Evolutionary conservation across 208 protist genomes (phyloP).

Genomic region (Jaenimonas drosophilae): DNA sequence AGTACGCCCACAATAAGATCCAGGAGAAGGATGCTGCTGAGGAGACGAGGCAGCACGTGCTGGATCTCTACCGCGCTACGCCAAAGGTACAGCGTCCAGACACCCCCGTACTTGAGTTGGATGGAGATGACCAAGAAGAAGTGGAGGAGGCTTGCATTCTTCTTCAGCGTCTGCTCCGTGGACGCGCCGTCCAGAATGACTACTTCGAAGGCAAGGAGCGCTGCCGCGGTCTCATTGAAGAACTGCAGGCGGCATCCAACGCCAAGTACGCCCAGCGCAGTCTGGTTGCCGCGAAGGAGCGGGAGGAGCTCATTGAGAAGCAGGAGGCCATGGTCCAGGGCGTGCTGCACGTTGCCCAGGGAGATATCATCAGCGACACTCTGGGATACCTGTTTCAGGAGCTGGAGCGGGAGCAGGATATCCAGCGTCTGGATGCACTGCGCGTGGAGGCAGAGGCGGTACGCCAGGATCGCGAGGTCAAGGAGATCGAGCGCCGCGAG

Average conservation of each 20-base stretch:
- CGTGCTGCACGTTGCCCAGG: conserved; percentile 54
- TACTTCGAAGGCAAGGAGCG: conserved; percentile 92
- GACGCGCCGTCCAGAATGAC: conserved; percentile 89
- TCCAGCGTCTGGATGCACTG: conserved; percentile 29
- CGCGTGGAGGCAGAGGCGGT: conserved; percentile 57
- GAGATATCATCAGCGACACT: conserved; percentile 71
- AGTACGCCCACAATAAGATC: conserved; percentile 72
- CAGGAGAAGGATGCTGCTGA: conserved; percentile 10
- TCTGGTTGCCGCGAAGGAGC: conserved; percentile 16
- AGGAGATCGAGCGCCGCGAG: conserved; percentile 57
- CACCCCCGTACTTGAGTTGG: conserved; percentile 83
- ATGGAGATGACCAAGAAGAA: conserved; percentile 76
- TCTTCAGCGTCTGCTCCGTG: conserved; percentile 85
- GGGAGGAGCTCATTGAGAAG: conserved; percentile 22
- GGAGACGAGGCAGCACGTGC: conserved; percentile 24
- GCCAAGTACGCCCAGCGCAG: conserved; percentile 65
- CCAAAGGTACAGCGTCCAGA: conserved; percentile 80
- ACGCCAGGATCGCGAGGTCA: conserved; percentile 62
- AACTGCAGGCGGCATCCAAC: conserved; percentile 85
- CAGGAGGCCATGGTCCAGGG: conserved; percentile 38
- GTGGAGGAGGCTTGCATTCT: conserved; percentile 78
- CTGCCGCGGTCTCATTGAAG: conserved; percentile 86
- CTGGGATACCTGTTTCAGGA: conserved; percentile 84
- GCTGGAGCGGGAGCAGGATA: conserved; percentile 70
- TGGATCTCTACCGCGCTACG: conserved; percentile 83